These are phyloP conservation scores for Huntiella decipiens DNA, from an alignment of 2,329 filamentous ascomycete species.

Conservation along the genomic window DNA sequence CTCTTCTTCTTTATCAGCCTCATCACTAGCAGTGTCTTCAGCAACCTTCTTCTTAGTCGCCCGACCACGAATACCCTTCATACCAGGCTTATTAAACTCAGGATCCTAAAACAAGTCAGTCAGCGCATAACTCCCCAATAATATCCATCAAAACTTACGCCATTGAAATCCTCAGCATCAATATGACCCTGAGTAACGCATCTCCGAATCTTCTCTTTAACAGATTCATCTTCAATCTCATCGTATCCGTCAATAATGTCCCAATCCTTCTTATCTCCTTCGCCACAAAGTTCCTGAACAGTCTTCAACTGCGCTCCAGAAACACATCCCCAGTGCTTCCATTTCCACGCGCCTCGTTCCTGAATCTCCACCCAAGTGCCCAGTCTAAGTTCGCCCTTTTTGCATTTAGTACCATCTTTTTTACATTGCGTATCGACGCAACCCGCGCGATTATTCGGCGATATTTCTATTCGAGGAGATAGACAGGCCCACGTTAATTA, in stretches of 20 bases:
- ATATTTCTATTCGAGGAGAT: slow-evolving; percentile 36
- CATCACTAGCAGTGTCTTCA: slow-evolving; percentile 16
- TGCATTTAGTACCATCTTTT: slow-evolving; percentile 47
- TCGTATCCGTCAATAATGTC: slow-evolving; percentile 65
- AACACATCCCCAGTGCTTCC: slow-evolving; percentile 87
- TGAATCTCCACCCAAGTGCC: slow-evolving; percentile 51
- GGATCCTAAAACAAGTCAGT: slow-evolving; percentile 36
- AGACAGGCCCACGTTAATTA: neutral
- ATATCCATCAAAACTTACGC: slow-evolving; percentile 36
- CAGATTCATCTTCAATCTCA: slow-evolving; percentile 43
- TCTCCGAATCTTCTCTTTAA: slow-evolving; percentile 53
- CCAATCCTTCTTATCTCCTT: slow-evolving; percentile 34
- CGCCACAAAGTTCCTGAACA: slow-evolving; percentile 36
- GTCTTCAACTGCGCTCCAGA: slow-evolving; percentile 56
- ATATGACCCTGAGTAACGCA: slow-evolving; percentile 64
- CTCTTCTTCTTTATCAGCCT: slow-evolving; percentile 16
- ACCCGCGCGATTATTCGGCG: slow-evolving; percentile 50
- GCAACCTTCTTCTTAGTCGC: slow-evolving; percentile 13
- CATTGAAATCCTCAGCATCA: slow-evolving; percentile 71
- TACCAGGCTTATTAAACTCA: slow-evolving; percentile 52
- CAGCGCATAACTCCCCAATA: neutral
- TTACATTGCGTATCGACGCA: slow-evolving; percentile 64
- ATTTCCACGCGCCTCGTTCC: slow-evolving; percentile 47
- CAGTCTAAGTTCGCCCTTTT: slow-evolving; percentile 60
- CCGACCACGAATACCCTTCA: slow-evolving; percentile 38